Percentiles rank a stretch among this genome's conserved stretches.
phyloP scores from a whole-genome alignment of 2,329 filamentous ascomycete genomes.

The Penicillium sp. region DNA sequence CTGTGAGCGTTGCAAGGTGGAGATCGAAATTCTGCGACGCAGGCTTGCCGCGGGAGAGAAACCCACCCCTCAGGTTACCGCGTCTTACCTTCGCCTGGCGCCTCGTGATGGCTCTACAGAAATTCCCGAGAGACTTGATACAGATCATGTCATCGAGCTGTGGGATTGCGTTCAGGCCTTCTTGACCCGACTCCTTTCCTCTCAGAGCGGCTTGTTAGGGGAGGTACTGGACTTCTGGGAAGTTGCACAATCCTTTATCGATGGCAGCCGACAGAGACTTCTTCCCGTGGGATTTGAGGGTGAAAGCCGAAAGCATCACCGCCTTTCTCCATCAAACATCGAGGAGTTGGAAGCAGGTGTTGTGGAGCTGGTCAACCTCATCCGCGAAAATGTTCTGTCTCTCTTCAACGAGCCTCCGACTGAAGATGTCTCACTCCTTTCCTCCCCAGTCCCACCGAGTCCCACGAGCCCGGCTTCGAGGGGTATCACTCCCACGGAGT shows the following conservation, averaged over 20 bases:
- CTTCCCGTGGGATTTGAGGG: slow-evolving; percentile 77
- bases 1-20: slow-evolving; percentile 80
- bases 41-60: slow-evolving; percentile 70
- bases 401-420: slow-evolving; percentile 86
- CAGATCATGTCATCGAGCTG: slow-evolving; percentile 73
- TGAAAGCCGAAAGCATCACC: slow-evolving; percentile 74
- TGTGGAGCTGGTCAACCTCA: slow-evolving; percentile 73
- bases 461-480: slow-evolving; percentile 59
- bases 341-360: slow-evolving; percentile 69
- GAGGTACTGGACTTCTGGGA: slow-evolving; percentile 95
- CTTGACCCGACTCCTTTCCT: slow-evolving; percentile 67
- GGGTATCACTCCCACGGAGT: slow-evolving; percentile 56
- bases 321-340: slow-evolving; percentile 65
- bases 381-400: slow-evolving; percentile 70
- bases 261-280: slow-evolving; percentile 72
- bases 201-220: slow-evolving; percentile 70
- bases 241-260: slow-evolving; percentile 81
- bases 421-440: slow-evolving; percentile 81
- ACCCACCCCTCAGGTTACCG: slow-evolving; percentile 63
- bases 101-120: slow-evolving; percentile 61
- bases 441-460: slow-evolving; percentile 66
- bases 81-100: slow-evolving; percentile 69
- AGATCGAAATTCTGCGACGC: slow-evolving; percentile 85
- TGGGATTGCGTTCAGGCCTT: slow-evolving; percentile 85
- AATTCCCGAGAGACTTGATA: slow-evolving; percentile 64